These are phyloP conservation scores for Saturnispora ahearnii DNA, from an alignment of 805 yeast species.

Conservation along the genomic window DNA sequence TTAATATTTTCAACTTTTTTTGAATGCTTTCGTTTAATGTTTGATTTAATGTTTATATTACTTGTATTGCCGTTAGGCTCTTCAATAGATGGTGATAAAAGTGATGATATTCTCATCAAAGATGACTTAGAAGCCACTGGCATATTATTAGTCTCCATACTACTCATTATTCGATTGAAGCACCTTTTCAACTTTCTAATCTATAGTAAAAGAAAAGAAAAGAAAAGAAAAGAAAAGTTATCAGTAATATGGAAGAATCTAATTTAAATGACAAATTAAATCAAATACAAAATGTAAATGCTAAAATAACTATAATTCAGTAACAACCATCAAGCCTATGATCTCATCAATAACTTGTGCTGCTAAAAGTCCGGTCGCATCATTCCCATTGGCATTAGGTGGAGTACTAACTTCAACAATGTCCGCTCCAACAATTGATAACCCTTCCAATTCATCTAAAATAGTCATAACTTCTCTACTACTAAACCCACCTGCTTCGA, in stretches of 20 bases:
- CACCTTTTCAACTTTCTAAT: no score
- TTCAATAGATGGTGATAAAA: neutral
- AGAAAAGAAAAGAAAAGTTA: no score
- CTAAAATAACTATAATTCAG: constrained; percentile 11
- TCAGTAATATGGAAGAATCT: neutral
- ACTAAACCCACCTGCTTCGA: constrained; percentile 68
- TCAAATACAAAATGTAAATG: neutral
- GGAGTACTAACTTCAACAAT: constrained; percentile 63
- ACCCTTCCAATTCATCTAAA: constrained; percentile 49
- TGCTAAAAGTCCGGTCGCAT: constrained; percentile 54
- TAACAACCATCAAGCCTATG: constrained; percentile 37
- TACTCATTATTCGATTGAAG: neutral
- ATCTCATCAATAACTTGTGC: constrained; percentile 51
- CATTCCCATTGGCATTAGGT: constrained; percentile 52
- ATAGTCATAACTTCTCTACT: constrained; percentile 54
- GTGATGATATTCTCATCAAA: neutral
- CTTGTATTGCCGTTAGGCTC: neutral
- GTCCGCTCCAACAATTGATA: constrained; percentile 65
- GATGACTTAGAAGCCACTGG: neutral
- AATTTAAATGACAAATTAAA: neutral
- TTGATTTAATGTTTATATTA: neutral
- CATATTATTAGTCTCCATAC: neutral
- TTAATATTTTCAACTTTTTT: neutral
- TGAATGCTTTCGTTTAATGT: neutral
- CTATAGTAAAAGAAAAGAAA: no score